These are phyloP conservation scores for Pichia deserticola DNA, from an alignment of 805 yeast genomes.

Conservation along the genomic window DNA sequence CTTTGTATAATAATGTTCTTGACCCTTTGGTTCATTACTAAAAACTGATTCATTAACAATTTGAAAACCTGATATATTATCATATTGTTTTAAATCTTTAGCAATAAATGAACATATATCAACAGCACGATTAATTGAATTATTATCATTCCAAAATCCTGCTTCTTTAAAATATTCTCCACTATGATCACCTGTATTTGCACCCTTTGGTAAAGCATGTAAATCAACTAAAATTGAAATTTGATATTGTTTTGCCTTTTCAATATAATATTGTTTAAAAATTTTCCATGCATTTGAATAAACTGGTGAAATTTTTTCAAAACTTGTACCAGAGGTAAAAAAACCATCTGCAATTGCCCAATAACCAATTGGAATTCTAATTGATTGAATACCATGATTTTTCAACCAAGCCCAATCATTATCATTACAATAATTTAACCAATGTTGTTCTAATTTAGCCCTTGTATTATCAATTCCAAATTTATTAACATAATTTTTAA, in stretches of 20 bases:
- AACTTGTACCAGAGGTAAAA: slow-evolving; percentile 55
- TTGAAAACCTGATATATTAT: slow-evolving; percentile 76
- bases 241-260: slow-evolving; percentile 48
- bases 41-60: slow-evolving; percentile 79
- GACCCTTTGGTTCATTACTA: slow-evolving; percentile 44
- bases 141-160: slow-evolving; percentile 52
- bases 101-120: slow-evolving; percentile 55
- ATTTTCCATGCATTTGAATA: slow-evolving; percentile 71
- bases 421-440: slow-evolving; percentile 53
- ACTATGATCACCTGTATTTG: slow-evolving; percentile 78
- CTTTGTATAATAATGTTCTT: slow-evolving; percentile 53
- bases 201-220: slow-evolving; percentile 91
- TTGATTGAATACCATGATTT: slow-evolving; percentile 61
- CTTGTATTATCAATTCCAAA: slow-evolving; percentile 50
- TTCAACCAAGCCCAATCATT: slow-evolving; percentile 77
- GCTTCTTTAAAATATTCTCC: slow-evolving; percentile 58
- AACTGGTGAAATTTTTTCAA: slow-evolving; percentile 44
- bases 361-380: slow-evolving; percentile 86
- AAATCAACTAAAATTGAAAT: slow-evolving; percentile 78
- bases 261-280: slow-evolving; percentile 42
- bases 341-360: slow-evolving; percentile 73
- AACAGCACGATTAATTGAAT: slow-evolving; percentile 38
- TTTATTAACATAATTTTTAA: slow-evolving; percentile 38
- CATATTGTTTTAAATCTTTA: slow-evolving; percentile 43
- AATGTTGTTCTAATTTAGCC: slow-evolving; percentile 51